Conservation (phyloP, 257 asterid genomes). For the Solanum medicagineum region DNA sequence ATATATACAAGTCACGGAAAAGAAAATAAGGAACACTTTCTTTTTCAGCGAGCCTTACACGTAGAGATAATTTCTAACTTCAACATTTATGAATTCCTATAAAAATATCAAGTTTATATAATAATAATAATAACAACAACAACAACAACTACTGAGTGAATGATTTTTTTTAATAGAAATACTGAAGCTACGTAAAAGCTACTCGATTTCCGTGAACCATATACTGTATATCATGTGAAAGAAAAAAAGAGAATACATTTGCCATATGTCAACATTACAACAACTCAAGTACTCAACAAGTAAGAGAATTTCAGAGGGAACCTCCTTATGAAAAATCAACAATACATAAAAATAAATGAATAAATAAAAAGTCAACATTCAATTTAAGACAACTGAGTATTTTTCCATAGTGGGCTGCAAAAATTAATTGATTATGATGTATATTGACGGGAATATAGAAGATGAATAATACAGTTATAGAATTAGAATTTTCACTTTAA, state of each 20-base stretch:
- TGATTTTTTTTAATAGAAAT: not conserved
- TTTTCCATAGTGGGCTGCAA: not conserved
- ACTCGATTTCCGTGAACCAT: rapidly evolving
- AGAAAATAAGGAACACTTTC: not conserved
- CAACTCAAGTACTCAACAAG: not conserved
- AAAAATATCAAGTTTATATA: not conserved
- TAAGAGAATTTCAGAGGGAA: not conserved
- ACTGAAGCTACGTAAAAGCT: not conserved
- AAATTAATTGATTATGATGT: not conserved
- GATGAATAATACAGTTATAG: not conserved
- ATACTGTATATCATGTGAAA: not conserved
- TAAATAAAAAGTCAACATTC: not conserved
- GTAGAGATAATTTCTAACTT: rapidly evolving
- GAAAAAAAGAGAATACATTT: not conserved
- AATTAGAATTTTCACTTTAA: too few relatives aligned
- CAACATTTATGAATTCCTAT: not conserved
- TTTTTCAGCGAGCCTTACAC: not conserved
- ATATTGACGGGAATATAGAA: not conserved
- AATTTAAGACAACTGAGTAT: not conserved
- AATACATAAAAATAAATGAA: not conserved
- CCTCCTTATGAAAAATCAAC: not conserved
- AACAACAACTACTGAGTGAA: not conserved
- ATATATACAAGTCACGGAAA: not conserved
- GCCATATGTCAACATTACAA: not conserved
- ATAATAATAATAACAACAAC: too few relatives aligned